phyloP scores from a whole-genome alignment of 495 filamentous ascomycete species.

The Xylaria sp. region DNA sequence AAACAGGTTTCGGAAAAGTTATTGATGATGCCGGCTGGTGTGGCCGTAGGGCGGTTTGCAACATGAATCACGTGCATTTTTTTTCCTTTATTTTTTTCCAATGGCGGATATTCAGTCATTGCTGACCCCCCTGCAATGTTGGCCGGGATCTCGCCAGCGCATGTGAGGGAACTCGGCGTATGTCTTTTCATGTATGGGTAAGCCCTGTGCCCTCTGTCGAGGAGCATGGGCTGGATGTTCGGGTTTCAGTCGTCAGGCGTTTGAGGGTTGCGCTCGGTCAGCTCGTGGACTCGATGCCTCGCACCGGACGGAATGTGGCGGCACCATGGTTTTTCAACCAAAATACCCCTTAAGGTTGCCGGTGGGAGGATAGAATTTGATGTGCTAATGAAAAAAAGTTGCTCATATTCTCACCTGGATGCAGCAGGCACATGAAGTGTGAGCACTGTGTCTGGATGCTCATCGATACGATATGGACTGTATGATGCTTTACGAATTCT shows the following conservation, averaged over 20 bases:
- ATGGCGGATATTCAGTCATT: conserved; percentile 26
- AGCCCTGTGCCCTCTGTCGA: conserved; percentile 40
- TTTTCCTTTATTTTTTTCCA: conserved; percentile 34
- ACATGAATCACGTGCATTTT: conserved; percentile 46
- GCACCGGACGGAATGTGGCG: conserved; percentile 45
- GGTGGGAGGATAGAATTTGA: conserved; percentile 41
- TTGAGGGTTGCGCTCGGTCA: conserved; percentile 43
- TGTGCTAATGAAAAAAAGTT: conserved; percentile 45
- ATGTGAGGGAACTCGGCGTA: conserved; percentile 30
- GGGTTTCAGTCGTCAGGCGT: conserved; percentile 44
- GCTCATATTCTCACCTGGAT: conserved; percentile 22
- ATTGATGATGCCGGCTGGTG: conserved; percentile 47
- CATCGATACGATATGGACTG: not conserved
- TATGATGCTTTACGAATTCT: not conserved
- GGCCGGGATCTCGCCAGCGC: conserved; percentile 36
- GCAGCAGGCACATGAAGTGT: not conserved
- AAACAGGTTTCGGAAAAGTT: conserved; percentile 56
- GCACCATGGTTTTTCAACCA: conserved; percentile 45
- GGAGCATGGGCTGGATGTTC: conserved; percentile 40
- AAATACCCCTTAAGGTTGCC: conserved; percentile 43
- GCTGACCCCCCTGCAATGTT: conserved; percentile 30
- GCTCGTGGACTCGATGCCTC: conserved; percentile 41
- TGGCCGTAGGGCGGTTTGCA: conserved; percentile 41
- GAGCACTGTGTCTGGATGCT: not conserved
- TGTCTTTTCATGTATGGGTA: conserved; percentile 47